Conservation (phyloP, 108 stramenopile species). For the Skeletonema potamos region DNA sequence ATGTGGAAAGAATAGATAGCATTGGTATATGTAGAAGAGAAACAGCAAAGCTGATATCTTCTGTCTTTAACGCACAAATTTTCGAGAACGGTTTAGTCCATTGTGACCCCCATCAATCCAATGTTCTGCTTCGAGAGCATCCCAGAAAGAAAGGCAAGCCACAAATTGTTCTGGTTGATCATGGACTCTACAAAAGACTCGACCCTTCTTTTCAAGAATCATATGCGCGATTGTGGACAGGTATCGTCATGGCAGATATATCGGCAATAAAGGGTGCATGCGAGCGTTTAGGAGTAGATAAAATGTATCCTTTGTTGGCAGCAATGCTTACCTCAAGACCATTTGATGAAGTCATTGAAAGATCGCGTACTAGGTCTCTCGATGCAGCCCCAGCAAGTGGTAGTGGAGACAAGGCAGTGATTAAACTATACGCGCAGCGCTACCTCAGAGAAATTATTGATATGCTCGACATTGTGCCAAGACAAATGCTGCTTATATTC, state of each 20-base stretch:
- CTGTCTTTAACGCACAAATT: constrained; percentile 80
- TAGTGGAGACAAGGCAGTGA: constrained; percentile 82
- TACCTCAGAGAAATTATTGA: constrained; percentile 84
- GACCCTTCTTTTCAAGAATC: constrained; percentile 75
- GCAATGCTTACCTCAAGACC: constrained; percentile 92
- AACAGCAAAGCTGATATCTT: constrained; percentile 72
- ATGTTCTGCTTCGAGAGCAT: constrained; percentile 80
- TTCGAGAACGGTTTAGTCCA: constrained; percentile 80
- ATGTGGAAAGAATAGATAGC: constrained; percentile 63
- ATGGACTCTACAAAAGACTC: constrained; percentile 84
- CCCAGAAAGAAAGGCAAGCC: constrained; percentile 65
- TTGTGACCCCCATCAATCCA: constrained; percentile 95
- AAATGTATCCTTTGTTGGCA: constrained; percentile 90
- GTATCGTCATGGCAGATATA: constrained; percentile 83
- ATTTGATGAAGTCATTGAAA: constrained; percentile 84
- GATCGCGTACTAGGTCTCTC: constrained; percentile 33
- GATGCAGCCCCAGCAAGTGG: constrained; percentile 30
- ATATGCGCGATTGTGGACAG: constrained; percentile 85
- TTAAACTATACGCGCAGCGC: constrained; percentile 89
- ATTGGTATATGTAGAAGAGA: constrained; percentile 63
- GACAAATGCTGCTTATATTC: constrained; percentile 90
- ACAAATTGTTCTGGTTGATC: constrained; percentile 91
- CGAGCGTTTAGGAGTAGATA: constrained; percentile 67
- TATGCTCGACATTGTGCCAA: constrained; percentile 81
- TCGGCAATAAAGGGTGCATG: constrained; percentile 77